These are phyloP conservation scores for Globisporangium yorkense DNA, from an alignment of 352 stramenopile genomes.

Conservation along the genomic window DNA sequence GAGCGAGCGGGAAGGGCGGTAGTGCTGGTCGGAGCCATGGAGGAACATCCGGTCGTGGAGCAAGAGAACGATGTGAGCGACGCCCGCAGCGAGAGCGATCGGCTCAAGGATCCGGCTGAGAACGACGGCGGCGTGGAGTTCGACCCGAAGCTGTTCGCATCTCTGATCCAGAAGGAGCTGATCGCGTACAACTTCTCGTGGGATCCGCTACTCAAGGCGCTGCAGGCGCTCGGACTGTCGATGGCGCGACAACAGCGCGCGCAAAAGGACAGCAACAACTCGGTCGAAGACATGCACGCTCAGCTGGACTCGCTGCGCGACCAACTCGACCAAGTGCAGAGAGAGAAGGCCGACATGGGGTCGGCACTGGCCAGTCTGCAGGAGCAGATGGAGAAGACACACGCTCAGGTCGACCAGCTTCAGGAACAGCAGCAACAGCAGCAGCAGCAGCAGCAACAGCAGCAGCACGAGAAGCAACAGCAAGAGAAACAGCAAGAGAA, in stretches of 20 bases:
- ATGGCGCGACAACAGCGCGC: constrained; percentile 47
- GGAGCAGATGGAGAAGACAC: constrained; percentile 38
- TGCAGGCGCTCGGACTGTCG: constrained; percentile 47
- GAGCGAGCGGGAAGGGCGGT: too few species aligned
- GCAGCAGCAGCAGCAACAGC: too few species aligned
- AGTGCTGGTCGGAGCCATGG: constrained; percentile 1
- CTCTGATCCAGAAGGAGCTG: constrained; percentile 56
- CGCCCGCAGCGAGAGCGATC: neutral
- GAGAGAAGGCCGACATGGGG: constrained; percentile 49
- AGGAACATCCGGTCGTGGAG: constrained; percentile 11
- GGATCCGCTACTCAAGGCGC: constrained; percentile 61
- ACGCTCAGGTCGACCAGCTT: constrained; percentile 34
- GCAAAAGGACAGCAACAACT: constrained; percentile 36
- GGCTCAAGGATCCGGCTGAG: constrained; percentile 1
- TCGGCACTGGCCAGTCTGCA: constrained; percentile 39
- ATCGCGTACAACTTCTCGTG: constrained; percentile 70
- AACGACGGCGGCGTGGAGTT: constrained; percentile 20
- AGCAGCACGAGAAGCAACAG: constrained; percentile 6
- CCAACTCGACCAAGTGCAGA: constrained; percentile 34
- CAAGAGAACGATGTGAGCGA: constrained; percentile 15
- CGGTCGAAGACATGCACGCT: constrained; percentile 48
- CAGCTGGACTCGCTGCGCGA: constrained; percentile 38
- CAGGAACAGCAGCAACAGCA: constrained; percentile 7
- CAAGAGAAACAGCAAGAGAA: constrained; percentile 14
- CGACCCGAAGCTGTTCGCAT: constrained; percentile 43